phyloP scores from a whole-genome alignment of 768 basidiomycete species.

The Mycena capillaripes region DNA sequence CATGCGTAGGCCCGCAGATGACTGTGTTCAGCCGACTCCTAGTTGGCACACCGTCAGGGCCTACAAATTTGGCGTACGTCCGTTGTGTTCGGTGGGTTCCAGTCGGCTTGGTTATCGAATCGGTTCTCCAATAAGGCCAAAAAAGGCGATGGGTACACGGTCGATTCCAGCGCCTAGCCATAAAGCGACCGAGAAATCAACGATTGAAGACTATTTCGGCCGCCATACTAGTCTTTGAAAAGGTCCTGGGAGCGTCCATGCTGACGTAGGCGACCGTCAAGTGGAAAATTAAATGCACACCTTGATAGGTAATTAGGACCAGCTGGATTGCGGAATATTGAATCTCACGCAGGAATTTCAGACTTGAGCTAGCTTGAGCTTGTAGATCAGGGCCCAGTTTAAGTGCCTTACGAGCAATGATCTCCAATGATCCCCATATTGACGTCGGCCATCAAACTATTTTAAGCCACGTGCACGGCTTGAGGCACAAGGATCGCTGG shows the following conservation, averaged over 20 bases:
- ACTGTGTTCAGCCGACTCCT: neutral
- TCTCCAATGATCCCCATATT: neutral
- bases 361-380: no score
- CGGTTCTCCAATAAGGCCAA: neutral
- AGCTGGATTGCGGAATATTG: no score
- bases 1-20: neutral
- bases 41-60: neutral
- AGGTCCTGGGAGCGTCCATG: no score
- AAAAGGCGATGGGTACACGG: neutral
- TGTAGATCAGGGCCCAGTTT: neutral
- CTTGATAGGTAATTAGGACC: neutral
- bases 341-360: no score
- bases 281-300: neutral
- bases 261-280: no score
- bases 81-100: conserved; percentile 2
- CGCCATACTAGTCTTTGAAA: no score
- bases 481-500: no score
- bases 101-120: neutral
- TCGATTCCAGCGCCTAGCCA: no score
- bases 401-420: no score
- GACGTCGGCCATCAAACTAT: neutral
- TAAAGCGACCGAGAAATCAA: no score
- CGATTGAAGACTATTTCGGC: no score
- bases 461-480: neutral
- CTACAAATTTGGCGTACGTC: neutral